Evolutionary conservation across 768 basidiomycete genomes (phyloP), one percentile per base, ranked within the genome.

Genomic region (Kwoniella dejecticola): DNA sequence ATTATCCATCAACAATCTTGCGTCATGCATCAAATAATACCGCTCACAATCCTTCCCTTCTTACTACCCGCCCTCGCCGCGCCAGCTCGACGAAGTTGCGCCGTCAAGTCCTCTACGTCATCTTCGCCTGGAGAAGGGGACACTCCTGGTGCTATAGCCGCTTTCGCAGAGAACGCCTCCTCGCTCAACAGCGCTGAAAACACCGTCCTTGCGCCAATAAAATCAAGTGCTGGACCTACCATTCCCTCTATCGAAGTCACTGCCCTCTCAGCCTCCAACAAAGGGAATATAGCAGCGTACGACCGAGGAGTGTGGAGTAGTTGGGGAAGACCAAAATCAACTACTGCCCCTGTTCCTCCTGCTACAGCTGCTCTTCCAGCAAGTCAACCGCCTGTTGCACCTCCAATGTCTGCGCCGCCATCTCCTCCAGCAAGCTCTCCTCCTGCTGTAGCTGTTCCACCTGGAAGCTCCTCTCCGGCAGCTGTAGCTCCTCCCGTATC

Each of bases 31-130:
- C 41, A 12, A n/a, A 11, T 19, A 7, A 42, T n/a, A 13, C 49
- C 53, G 27, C 17, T 52, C 30, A 31, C 48, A 11, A 26, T 63
- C 44, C 62, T 63, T 44, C 49, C 55, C n/a, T 19, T 63, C 19
- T 49, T 63, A 12, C 21, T 42, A 3, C 38, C 54, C 33, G 36
- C 29, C 30, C n/a, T 31, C 21, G 59, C 59, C 8, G 59, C 59
- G 2, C 59, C 59, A 11, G 42, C 59, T 19, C 19, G 27, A 3
- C 15, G 59, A 44, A 56, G 26, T 21, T 44, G 54, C 27, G 7
- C 24, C 17, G 42, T 15, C 42, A 33, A 23, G 3, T 21, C 52
- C 33, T 27, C 54, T n/a, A 5, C 19, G 11, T 12, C 11, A 8
- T 13, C 41, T 42, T 12, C 11, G 19, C 19, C 41, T 19, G 41